Evolutionary conservation across 2,329 filamentous ascomycete species (phyloP), one percentile per base, ranked within the genome.

Genomic region (Claviceps capensis): DNA sequence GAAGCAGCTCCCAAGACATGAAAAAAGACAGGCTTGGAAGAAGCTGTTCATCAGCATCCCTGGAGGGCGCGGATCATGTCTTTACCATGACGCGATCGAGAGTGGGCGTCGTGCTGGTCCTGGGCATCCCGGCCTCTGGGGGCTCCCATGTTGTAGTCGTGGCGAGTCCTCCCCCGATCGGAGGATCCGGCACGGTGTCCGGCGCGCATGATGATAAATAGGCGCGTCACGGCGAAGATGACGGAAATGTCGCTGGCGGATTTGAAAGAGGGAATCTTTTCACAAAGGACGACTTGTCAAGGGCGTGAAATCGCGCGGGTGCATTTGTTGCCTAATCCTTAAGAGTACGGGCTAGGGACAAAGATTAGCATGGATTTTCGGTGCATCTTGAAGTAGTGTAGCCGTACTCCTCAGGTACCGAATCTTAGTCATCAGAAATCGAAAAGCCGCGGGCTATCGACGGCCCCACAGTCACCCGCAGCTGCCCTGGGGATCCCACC

Each of bases 51-150:
- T 53, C 53, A 57, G 57, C 55, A 46, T 60, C 56, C 58, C 55
- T 54, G 54, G 54, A 59, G 61, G 58, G 60, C 63, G 59, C 65
- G 62, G 65, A 65, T 61, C 62, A 57, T 64, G 63, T 63, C 63
- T 71, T 73, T 73, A 73, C 70, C 73, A 70, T 76, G 72, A 70
- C 72, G 69, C 68, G 69, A 67, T 66, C 66, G 71, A 61, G 69
- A 67, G 61, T 69, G 65, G 64, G 67, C 65, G 59, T 70, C 67
- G 61, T 67, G 63, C 62, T 56, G 58, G 49, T 49, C 46, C 14
- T 51, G 49, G 49, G 42, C 47, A 52, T 62, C 59, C 54, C 53
- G 52, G 52, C 51, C 47, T 55, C 57, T 57, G 42, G 51, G 38
- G 13, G 49, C 45, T 44, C 30, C 52, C 17, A 57, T 53, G 52